Conservation (phyloP, 2,329 filamentous ascomycete genomes). For the Penicillium sp. region DNA sequence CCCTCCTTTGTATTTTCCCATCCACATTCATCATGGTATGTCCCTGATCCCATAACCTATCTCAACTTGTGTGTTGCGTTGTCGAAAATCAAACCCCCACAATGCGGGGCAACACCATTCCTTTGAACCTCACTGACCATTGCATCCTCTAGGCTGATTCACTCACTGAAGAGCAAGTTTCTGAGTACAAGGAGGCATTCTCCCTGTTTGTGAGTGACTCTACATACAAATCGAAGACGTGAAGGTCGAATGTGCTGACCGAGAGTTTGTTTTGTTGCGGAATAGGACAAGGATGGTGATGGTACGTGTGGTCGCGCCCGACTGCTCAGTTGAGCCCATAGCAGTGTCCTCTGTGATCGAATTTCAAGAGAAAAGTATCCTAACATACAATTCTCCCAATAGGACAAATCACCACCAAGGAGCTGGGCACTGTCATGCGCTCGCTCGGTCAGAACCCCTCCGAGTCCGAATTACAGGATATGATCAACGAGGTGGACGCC, state of each 20-base stretch:
- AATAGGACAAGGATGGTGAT: conserved; percentile 85
- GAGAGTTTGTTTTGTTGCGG: conserved; percentile 13
- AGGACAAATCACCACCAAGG: conserved; percentile 92
- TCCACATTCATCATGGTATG: conserved; percentile 34
- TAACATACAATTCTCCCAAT: conserved; percentile 16
- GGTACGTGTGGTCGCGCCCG: conserved; percentile 57
- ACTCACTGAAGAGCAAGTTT: conserved; percentile 99
- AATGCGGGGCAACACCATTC: conserved; percentile 33
- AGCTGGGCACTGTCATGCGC: conserved; percentile 86
- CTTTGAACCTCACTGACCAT: conserved; percentile 28
- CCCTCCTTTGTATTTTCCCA: conserved; percentile 16
- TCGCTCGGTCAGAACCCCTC: conserved; percentile 87
- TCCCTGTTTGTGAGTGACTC: conserved; percentile 88
- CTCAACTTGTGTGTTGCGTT: conserved; percentile 2
- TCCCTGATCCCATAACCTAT: not conserved
- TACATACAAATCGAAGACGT: not conserved
- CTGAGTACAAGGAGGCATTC: conserved; percentile 99
- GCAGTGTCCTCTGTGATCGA: not conserved
- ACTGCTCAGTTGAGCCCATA: not conserved
- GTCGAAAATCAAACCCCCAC: conserved; percentile 27
- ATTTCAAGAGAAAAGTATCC: not conserved
- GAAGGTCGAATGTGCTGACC: conserved; percentile 18
- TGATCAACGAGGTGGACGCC: conserved; percentile 91
- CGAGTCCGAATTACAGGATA: conserved; percentile 85
- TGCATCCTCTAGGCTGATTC: conserved; percentile 73